phyloP scores from a whole-genome alignment of 768 basidiomycete genomes.

The Tylopilus rubrobrunneus region DNA sequence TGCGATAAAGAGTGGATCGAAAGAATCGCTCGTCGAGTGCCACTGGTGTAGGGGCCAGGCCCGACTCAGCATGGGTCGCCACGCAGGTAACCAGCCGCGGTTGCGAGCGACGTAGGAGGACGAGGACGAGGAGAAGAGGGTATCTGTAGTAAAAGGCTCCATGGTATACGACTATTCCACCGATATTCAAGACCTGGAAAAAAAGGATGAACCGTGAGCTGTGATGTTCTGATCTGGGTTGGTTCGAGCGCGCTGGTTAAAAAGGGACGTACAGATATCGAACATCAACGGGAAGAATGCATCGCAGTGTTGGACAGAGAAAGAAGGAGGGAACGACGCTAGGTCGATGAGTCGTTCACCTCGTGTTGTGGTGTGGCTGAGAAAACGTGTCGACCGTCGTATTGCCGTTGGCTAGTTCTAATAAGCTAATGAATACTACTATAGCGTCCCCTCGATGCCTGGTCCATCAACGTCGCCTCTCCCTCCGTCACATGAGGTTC shows the following conservation, averaged over 20 bases:
- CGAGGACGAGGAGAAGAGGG: conserved; percentile 22
- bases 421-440: no score
- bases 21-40: conserved; percentile 16
- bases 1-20: conserved; percentile 25
- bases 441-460: conserved; percentile 12
- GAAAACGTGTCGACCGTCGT: conserved; percentile 33
- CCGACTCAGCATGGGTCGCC: conserved; percentile 17
- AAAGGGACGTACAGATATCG: conserved; percentile 15
- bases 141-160: conserved; percentile 29
- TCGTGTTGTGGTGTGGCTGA: conserved; percentile 34
- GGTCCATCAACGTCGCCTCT: conserved; percentile 47
- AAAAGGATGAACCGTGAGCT: neutral
- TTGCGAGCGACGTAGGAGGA: conserved; percentile 11
- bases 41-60: conserved; percentile 16
- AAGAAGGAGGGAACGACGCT: neutral
- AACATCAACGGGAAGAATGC: conserved; percentile 25
- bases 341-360: conserved; percentile 15
- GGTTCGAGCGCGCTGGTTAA: neutral
- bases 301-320: conserved; percentile 18
- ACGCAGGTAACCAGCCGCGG: conserved; percentile 10
- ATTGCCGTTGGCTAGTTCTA: conserved; percentile 18
- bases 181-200: conserved; percentile 32
- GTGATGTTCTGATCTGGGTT: neutral
- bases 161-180: conserved; percentile 32
- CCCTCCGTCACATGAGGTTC: conserved; percentile 57